These are phyloP conservation scores for Pseudopithomyces chartarum DNA, from an alignment of 2,329 filamentous ascomycete species.

Conservation along the genomic window DNA sequence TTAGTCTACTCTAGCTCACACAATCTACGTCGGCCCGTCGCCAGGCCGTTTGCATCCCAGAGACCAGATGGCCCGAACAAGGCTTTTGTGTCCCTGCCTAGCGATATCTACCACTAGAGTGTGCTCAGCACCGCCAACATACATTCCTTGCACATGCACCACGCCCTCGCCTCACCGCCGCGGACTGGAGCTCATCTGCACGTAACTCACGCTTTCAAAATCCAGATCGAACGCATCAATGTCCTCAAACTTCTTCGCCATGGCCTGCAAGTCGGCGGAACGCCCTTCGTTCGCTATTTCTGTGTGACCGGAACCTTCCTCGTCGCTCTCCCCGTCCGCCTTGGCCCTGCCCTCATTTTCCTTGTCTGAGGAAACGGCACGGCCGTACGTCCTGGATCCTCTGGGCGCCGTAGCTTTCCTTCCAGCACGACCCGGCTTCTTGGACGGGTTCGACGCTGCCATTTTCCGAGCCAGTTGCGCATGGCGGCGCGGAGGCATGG, in stretches of 20 bases:
- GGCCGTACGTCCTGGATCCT: constrained; percentile 38
- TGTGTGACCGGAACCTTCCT: constrained; percentile 29
- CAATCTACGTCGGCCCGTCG: background rate
- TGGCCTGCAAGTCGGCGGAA: constrained; percentile 47
- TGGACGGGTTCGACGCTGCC: constrained; percentile 27
- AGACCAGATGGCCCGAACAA: constrained; percentile 16
- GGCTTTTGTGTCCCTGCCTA: background rate
- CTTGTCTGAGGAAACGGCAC: constrained; percentile 48
- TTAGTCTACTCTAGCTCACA: background rate
- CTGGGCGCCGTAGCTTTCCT: constrained; percentile 28
- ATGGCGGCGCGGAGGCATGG: constrained; percentile 30
- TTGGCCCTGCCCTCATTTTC: constrained; percentile 44
- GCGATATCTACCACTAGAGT: background rate
- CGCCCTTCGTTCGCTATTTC: constrained; percentile 33
- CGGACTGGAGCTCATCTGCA: constrained; percentile 46
- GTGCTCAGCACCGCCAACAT: background rate
- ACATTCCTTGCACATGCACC: too few species aligned
- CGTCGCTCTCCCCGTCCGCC: constrained; percentile 20
- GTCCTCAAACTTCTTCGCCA: constrained; percentile 55
- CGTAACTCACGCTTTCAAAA: constrained; percentile 53
- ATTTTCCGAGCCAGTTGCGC: constrained; percentile 21
- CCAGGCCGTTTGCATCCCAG: background rate
- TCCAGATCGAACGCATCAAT: constrained; percentile 58
- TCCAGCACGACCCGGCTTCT: constrained; percentile 25
- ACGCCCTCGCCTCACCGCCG: constrained; percentile 38